phyloP scores from a whole-genome alignment of 2,329 filamentous ascomycete species.

The Corinectria fuckeliana region DNA sequence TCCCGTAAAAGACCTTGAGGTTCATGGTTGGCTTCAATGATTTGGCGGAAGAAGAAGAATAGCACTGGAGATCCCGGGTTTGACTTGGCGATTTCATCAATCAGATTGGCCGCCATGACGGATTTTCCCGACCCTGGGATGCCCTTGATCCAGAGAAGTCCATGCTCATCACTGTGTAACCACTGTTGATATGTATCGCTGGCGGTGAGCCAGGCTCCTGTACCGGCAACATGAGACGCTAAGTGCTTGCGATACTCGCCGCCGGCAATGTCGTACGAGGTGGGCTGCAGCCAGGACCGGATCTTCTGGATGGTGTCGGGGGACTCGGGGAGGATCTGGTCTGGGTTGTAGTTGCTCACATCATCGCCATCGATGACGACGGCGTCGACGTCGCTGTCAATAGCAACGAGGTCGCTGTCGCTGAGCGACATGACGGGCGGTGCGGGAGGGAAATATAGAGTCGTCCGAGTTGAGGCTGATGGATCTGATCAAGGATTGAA shows the following conservation, averaged over 20 bases:
- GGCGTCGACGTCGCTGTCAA: constrained; percentile 26
- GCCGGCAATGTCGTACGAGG: constrained; percentile 23
- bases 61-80: constrained; percentile 36
- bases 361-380: constrained; percentile 39
- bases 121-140: constrained; percentile 49
- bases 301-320: constrained; percentile 33
- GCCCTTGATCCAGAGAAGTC: constrained; percentile 35
- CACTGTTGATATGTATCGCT: constrained; percentile 18
- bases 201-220: constrained; percentile 22
- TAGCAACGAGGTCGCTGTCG: background rate
- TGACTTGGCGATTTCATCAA: constrained; percentile 17
- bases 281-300: constrained; percentile 26
- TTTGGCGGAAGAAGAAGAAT: constrained; percentile 50
- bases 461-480: background rate
- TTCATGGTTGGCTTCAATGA: constrained; percentile 44
- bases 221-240: constrained; percentile 19
- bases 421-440: background rate
- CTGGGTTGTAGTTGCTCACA: constrained; percentile 42
- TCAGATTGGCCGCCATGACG: constrained; percentile 40
- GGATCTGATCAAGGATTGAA: background rate
- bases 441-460: background rate
- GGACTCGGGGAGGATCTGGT: constrained; percentile 41
- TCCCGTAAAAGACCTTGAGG: constrained; percentile 42
- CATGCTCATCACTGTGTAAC: constrained; percentile 11
- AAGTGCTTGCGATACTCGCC: constrained; percentile 31